These are phyloP conservation scores for Castanopsis chinensis DNA, from an alignment of 306 rosid genomes.

Conservation along the genomic window DNA sequence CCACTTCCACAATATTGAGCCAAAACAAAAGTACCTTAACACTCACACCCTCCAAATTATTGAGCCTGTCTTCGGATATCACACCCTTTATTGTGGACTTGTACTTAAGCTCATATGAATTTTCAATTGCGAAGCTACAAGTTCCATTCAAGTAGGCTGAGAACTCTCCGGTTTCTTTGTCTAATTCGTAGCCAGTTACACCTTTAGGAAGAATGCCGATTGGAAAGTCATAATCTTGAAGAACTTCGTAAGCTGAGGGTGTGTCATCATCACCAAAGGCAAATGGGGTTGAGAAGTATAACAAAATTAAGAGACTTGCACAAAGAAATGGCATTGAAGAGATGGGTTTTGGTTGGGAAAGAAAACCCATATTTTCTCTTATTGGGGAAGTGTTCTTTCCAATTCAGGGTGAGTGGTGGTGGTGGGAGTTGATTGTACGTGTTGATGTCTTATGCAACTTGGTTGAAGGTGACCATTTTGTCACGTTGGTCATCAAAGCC, in stretches of 20 bases:
- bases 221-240: conserved; percentile 52
- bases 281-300: conserved; percentile 8
- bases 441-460: not conserved
- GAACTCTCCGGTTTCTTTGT: conserved; percentile 46
- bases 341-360: not conserved
- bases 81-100: conserved; percentile 44
- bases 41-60: conserved; percentile 42
- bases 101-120: conserved; percentile 38
- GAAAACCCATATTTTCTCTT: not conserved
- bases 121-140: conserved; percentile 38
- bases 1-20: conserved; percentile 55
- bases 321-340: not conserved
- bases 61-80: conserved; percentile 38
- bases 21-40: conserved; percentile 53
- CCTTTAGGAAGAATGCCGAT: conserved; percentile 65
- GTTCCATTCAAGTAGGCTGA: conserved; percentile 25
- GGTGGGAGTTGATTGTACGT: not conserved
- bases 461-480: not conserved
- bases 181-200: conserved; percentile 40
- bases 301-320: not conserved
- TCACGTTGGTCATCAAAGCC: not conserved
- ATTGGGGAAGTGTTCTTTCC: not conserved
- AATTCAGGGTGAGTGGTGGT: not conserved
- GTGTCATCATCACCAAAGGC: conserved; percentile 1
- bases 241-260: conserved; percentile 49